Percentiles rank a stretch among this genome's conserved stretches.
Conservation (phyloP, 2,329 filamentous ascomycete species). For the Myriosclerotinia duriaeana region DNA sequence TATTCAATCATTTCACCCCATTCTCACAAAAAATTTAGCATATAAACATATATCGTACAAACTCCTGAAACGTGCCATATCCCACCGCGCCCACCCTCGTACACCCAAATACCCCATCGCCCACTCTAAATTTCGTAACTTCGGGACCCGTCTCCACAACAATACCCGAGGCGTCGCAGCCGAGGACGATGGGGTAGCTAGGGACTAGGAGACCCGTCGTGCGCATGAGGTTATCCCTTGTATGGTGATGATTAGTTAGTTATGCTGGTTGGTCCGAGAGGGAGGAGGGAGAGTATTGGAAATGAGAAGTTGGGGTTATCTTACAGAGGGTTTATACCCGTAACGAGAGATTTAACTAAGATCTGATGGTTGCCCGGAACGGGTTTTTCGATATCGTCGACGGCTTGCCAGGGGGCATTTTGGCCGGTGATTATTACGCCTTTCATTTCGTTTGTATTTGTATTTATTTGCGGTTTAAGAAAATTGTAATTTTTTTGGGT, state of each 20-base stretch:
- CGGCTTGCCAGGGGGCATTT: constrained; percentile 8
- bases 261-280: not conserved
- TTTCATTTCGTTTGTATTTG: constrained; percentile 2
- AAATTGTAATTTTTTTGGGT: not conserved
- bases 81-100: constrained; percentile 41
- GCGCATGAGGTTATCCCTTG: constrained; percentile 42
- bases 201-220: constrained; percentile 40
- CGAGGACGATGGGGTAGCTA: constrained; percentile 43
- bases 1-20: too few relatives aligned
- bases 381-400: constrained; percentile 34
- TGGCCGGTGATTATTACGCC: not conserved
- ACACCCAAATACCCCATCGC: constrained; percentile 43
- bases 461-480: not conserved
- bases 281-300: not conserved
- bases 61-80: constrained; percentile 28
- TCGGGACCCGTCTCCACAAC: constrained; percentile 40
- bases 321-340: constrained; percentile 45
- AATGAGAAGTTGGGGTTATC: constrained; percentile 23
- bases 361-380: constrained; percentile 41
- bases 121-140: constrained; percentile 39
- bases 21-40: too few relatives aligned
- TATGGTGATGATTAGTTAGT: too few relatives aligned
- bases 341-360: constrained; percentile 43
- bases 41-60: not conserved
- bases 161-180: constrained; percentile 43